Conservation (phyloP, 345 rosid species). For the Hypericum androsaemum region DNA sequence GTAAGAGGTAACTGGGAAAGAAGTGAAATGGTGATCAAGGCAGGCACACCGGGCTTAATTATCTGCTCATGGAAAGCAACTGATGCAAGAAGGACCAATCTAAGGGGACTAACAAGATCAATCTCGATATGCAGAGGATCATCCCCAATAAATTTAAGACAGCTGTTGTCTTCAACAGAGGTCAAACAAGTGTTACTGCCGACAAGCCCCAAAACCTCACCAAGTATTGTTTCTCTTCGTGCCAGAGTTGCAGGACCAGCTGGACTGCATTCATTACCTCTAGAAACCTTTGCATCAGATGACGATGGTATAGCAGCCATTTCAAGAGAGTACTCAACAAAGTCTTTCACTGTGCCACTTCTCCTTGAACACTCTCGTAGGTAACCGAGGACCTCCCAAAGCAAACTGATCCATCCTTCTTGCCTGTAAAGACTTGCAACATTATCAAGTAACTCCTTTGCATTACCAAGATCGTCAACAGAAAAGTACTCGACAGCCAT, state of each 20-base stretch:
- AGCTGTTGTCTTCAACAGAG: slow-evolving; percentile 27
- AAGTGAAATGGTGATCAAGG: slow-evolving; percentile 63
- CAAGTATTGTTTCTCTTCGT: slow-evolving; percentile 66
- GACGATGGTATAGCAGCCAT: slow-evolving; percentile 84
- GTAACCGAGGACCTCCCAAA: slow-evolving; percentile 90
- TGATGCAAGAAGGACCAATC: slow-evolving; percentile 76
- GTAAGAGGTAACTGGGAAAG: slow-evolving; percentile 69
- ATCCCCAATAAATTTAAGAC: slow-evolving; percentile 35
- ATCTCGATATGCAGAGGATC: slow-evolving; percentile 76
- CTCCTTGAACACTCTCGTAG: slow-evolving; percentile 79
- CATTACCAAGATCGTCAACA: slow-evolving; percentile 51
- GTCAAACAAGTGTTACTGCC: slow-evolving; percentile 25
- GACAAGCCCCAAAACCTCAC: slow-evolving; percentile 56
- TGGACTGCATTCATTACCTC: slow-evolving; percentile 50
- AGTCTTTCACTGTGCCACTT: slow-evolving; percentile 44
- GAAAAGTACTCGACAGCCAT: slow-evolving; percentile 72
- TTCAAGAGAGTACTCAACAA: slow-evolving; percentile 82
- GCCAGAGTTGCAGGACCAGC: slow-evolving; percentile 64
- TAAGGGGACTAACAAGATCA: slow-evolving; percentile 89
- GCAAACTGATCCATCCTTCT: slow-evolving; percentile 87
- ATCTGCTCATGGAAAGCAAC: slow-evolving; percentile 92
- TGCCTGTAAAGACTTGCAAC: slow-evolving; percentile 61
- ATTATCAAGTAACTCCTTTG: slow-evolving; percentile 52
- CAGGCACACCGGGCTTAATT: slow-evolving; percentile 57
- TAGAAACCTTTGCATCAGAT: slow-evolving; percentile 24